A percentile compares a stretch with the other conserved stretches of the same genome.
Conservation (phyloP, 108 stramenopile genomes). For the Cyclotella cryptica region DNA sequence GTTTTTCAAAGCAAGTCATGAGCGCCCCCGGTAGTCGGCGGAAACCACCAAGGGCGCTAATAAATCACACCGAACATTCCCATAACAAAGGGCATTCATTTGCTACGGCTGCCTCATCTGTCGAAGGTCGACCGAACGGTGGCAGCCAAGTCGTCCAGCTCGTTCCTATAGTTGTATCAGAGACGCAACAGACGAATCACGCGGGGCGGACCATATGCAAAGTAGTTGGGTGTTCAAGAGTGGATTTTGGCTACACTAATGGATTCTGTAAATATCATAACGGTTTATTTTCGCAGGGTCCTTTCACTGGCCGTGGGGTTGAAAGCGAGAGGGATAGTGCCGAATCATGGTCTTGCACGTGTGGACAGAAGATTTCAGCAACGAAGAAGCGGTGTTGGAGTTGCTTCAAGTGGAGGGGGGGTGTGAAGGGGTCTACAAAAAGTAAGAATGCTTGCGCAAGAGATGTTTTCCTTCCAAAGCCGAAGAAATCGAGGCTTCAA, state of each 20-base stretch:
- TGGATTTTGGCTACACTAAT: slow-evolving; percentile 1
- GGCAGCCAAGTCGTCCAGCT: slow-evolving; percentile 2
- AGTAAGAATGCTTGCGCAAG: not conserved
- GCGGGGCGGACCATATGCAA: slow-evolving; percentile 14
- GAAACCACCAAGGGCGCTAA: no score
- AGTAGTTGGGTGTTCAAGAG: slow-evolving; percentile 13
- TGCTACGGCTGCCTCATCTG: no score
- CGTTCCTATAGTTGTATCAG: slow-evolving; percentile 7
- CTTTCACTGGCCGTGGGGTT: not conserved
- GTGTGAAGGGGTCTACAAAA: not conserved
- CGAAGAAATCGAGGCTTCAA: not conserved
- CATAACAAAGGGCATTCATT: no score
- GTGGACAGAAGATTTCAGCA: not conserved
- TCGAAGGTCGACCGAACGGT: no score
- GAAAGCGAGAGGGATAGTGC: not conserved
- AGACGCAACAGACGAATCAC: slow-evolving; percentile 1
- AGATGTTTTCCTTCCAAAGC: not conserved
- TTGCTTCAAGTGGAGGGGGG: slow-evolving; percentile 17
- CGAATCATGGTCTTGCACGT: slow-evolving; percentile 2
- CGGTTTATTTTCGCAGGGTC: not conserved
- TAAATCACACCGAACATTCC: no score
- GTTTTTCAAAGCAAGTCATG: no score
- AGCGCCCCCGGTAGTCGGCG: no score
- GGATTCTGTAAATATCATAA: slow-evolving; percentile 10
- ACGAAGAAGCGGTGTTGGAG: slow-evolving; percentile 12